phyloP scores from a whole-genome alignment of 2,329 filamentous ascomycete genomes.

The Colletotrichum somersetense region DNA sequence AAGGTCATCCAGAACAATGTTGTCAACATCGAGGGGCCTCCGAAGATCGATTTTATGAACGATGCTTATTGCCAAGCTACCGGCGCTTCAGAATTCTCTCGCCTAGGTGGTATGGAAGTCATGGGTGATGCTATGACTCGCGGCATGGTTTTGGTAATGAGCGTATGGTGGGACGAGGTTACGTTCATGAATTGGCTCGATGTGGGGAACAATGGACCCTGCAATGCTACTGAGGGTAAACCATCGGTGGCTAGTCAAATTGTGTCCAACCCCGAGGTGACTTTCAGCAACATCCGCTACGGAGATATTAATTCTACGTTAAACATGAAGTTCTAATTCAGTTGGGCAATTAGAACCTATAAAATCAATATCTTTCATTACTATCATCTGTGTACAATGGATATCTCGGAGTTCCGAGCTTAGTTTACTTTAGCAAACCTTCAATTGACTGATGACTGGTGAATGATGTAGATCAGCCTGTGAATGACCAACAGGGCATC shows the following conservation, averaged over 20 bases:
- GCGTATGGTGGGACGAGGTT: slow-evolving; percentile 67
- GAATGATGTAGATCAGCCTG: not conserved
- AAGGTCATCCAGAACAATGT: slow-evolving; percentile 57
- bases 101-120: slow-evolving; percentile 54
- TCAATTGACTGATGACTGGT: not conserved
- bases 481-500: not conserved
- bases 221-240: slow-evolving; percentile 65
- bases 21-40: slow-evolving; percentile 42
- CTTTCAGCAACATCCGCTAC: slow-evolving; percentile 68
- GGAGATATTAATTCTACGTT: slow-evolving; percentile 62
- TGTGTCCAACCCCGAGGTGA: slow-evolving; percentile 62
- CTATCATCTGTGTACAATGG: accelerated
- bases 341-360: not conserved
- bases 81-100: slow-evolving; percentile 46
- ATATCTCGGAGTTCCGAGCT: accelerated
- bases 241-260: slow-evolving; percentile 60
- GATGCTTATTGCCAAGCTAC: slow-evolving; percentile 47
- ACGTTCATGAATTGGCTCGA: slow-evolving; percentile 71
- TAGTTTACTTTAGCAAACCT: not conserved
- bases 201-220: slow-evolving; percentile 63
- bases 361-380: not conserved
- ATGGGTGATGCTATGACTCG: slow-evolving; percentile 59
- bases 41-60: slow-evolving; percentile 47
- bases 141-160: slow-evolving; percentile 67
- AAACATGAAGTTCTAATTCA: slow-evolving; percentile 11